Percentiles rank a stretch among this genome's conserved stretches.
These are phyloP conservation scores for Penicillium lividum DNA, from an alignment of 495 filamentous ascomycete genomes.

Conservation along the genomic window DNA sequence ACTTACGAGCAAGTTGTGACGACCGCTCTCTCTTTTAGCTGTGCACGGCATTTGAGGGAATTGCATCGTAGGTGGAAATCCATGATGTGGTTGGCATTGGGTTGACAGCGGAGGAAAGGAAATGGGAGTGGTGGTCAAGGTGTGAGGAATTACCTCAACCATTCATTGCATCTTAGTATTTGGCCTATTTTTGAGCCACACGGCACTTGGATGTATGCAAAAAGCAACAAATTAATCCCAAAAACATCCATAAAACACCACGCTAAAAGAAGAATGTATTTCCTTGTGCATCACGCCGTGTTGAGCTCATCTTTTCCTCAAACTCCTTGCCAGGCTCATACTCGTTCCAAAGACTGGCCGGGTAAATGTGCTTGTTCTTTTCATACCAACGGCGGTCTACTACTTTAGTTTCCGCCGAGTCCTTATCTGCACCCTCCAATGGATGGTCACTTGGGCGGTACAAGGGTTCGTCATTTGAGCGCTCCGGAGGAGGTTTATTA, in stretches of 20 bases:
- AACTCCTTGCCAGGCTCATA: slow-evolving; percentile 92
- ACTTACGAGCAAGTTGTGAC: slow-evolving; percentile 87
- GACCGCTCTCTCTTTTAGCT: slow-evolving; percentile 73
- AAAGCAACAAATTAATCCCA: slow-evolving; percentile 10
- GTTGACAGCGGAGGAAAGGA: slow-evolving; percentile 4
- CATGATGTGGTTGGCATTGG: slow-evolving; percentile 45
- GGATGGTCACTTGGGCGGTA: slow-evolving; percentile 45
- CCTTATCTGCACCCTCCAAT: slow-evolving; percentile 79
- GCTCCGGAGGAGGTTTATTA: slow-evolving; percentile 46
- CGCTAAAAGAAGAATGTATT: slow-evolving; percentile 90
- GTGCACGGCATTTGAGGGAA: slow-evolving; percentile 71
- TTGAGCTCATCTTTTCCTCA: slow-evolving; percentile 62
- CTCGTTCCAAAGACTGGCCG: slow-evolving; percentile 92
- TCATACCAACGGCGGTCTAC: slow-evolving; percentile 97
- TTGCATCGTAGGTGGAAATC: slow-evolving; percentile 81
- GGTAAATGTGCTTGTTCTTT: slow-evolving; percentile 96
- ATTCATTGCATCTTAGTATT: slow-evolving; percentile 10
- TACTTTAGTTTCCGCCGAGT: slow-evolving; percentile 85
- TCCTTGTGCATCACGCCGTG: slow-evolving; percentile 75
- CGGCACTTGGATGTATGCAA: slow-evolving; percentile 12
- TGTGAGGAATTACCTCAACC: slow-evolving; percentile 13
- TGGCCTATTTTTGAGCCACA: slow-evolving; percentile 17
- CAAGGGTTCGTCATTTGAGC: slow-evolving; percentile 45
- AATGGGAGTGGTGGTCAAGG: slow-evolving; percentile 13
- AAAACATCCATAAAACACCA: background rate